Evolutionary conservation across 2,329 filamentous ascomycete species (phyloP), one percentile per base, ranked within the genome.

Genomic region (Diplodia mutila): DNA sequence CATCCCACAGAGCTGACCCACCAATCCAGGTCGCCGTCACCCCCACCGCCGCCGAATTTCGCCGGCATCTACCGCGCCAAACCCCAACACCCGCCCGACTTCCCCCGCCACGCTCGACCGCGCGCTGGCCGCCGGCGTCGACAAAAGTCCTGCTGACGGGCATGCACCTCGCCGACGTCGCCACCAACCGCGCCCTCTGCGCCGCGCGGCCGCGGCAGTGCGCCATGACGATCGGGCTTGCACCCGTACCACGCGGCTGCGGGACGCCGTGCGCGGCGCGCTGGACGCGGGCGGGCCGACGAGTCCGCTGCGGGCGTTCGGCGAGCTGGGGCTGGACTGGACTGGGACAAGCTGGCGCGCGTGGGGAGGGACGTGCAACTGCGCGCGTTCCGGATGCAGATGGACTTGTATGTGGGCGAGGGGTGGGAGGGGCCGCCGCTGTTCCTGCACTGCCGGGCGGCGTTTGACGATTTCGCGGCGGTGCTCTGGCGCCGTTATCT

Each of bases 251-350:
- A 86, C 57, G 83, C 82, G 0, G 72, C 72, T 0, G 82, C 85
- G 0, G n/a, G n/a, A n/a, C n/a, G n/a, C n/a, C n/a, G n/a, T 78
- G 1, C 70, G 74, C 0, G 68, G 71, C 1, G 70, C 76, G 18
- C 51, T 73, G 1, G 63, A 71, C 0, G 69, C 72, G 61, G 46
- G 65, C 48, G n/a, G n/a, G n/a, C 8, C 48, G 7, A 21, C 66
- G 1, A 66, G 53, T 5, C 74, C 78, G 2, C 70, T 85, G 2
- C 79, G 77, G 0, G 83, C 83, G 1, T 85, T 82, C 67, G 84
- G 83, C 1, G 84, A 85, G 59, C 74, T 86, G 1, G 83, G 84
- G 0, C 75, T 86, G 1, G 84, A 86, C 61, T 85, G 85, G 51
- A n/a, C n/a, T n/a, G n/a, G n/a, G 83, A 84, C 48, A 78, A 82